phyloP scores from a whole-genome alignment of 2,329 filamentous ascomycete species.

The Fusarium redolens region DNA sequence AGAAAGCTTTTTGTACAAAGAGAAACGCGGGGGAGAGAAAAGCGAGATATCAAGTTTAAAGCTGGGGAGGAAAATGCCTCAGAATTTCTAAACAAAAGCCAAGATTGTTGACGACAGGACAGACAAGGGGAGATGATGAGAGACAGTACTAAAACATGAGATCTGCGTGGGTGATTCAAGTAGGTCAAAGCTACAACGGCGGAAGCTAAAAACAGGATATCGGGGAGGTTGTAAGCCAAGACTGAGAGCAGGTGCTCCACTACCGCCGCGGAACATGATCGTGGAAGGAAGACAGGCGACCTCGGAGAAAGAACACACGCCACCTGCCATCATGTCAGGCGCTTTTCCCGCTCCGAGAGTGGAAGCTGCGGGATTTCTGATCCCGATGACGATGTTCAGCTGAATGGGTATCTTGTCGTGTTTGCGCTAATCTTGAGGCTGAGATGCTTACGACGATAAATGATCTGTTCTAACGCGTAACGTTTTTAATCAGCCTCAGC shows the following conservation, averaged over 20 bases:
- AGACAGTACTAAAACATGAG: conserved; percentile 32
- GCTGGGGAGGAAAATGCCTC: conserved; percentile 26
- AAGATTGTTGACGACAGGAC: conserved; percentile 12
- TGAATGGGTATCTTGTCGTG: neutral
- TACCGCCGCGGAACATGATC: neutral
- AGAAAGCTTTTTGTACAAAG: conserved; percentile 30
- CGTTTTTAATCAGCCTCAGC: neutral
- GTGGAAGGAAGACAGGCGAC: neutral
- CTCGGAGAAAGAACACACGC: neutral
- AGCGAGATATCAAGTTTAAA: neutral
- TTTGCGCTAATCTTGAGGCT: neutral
- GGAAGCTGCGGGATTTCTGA: conserved; percentile 12
- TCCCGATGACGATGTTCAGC: neutral
- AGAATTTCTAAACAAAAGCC: conserved; percentile 18
- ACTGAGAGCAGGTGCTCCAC: neutral
- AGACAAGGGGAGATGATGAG: conserved; percentile 32
- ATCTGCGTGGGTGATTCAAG: conserved; percentile 33
- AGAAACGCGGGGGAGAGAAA: neutral
- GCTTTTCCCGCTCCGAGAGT: neutral
- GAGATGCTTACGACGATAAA: neutral
- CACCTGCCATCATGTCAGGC: neutral
- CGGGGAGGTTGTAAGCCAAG: conserved; percentile 13
- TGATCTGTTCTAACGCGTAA: neutral
- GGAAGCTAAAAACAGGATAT: conserved; percentile 22
- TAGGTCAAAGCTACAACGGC: conserved; percentile 4